These are phyloP conservation scores for Buddleja alternifolia DNA, from an alignment of 257 asterid genomes.

Conservation along the genomic window DNA sequence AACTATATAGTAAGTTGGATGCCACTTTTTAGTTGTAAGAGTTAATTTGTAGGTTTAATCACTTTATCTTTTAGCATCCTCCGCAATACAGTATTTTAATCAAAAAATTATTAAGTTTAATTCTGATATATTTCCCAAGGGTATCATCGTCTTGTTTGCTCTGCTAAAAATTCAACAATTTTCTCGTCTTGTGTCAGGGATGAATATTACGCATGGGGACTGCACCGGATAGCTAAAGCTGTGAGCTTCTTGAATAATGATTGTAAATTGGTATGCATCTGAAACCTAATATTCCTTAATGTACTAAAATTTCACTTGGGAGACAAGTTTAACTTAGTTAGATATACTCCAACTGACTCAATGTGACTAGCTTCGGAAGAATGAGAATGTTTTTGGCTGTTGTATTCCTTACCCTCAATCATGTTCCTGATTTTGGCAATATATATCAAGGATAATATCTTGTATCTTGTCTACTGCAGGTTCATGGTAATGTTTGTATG, in stretches of 20 bases:
- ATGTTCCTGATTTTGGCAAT: slow-evolving; percentile 24
- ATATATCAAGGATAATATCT: slow-evolving; percentile 18
- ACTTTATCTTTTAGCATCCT: slow-evolving; percentile 8
- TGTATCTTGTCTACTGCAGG: slow-evolving; percentile 57
- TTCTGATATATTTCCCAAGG: slow-evolving; percentile 23
- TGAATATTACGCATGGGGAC: slow-evolving; percentile 96
- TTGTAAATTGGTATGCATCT: slow-evolving; percentile 83
- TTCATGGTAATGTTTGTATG: slow-evolving; percentile 97
- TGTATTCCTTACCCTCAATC: slow-evolving; percentile 16
- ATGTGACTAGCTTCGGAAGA: slow-evolving; percentile 20
- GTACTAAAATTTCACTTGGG: slow-evolving; percentile 23
- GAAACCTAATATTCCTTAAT: slow-evolving; percentile 15
- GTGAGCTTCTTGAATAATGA: slow-evolving; percentile 99
- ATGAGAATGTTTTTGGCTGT: neutral
- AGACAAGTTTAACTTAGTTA: slow-evolving; percentile 20
- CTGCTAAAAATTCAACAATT: slow-evolving; percentile 17
- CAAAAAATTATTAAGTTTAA: neutral
- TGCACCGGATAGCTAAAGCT: slow-evolving; percentile 98
- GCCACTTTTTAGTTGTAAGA: slow-evolving; percentile 9
- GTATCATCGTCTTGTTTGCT: slow-evolving; percentile 27
- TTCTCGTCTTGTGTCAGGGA: slow-evolving; percentile 61
- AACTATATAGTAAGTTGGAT: slow-evolving; percentile 2
- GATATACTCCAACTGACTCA: slow-evolving; percentile 3
- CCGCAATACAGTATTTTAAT: slow-evolving; percentile 10
- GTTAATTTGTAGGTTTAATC: neutral